Base-by-base conservation (phyloP, 1,284 basidiomycete species). In the Paramarasmius palmivorus region DNA sequence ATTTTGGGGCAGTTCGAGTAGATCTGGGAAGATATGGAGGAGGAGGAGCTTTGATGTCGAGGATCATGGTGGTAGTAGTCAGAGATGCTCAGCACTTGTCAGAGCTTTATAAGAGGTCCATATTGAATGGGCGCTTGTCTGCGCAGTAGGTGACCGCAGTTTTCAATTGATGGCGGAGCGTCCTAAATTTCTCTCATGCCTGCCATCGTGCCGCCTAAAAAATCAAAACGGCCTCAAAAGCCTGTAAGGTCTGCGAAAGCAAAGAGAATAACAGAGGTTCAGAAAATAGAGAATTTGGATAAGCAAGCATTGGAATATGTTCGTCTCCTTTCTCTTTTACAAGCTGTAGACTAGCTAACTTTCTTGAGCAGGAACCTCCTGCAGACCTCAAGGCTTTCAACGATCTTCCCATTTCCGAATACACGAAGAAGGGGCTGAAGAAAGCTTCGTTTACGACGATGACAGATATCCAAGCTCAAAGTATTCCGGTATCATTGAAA, bases 401-500 rank as follows among this genome's bases (percentile, higher is more conserved):
- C 15, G 83, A 87, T 62, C 74, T 92, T 23, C 89, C 90, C 5
- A 79, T 92, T 55, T 91, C 88, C 0, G 76, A 82, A 25, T 64
- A 70, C 22, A 89, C 89, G 7, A 88, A 88, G 65, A 78, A 79
- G 70, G 88, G 93, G 15, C 76, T 97, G 39, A 92, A 91, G 72
- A 90, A 91, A 58, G 83, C 87, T 0, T 93, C 87, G 65, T 97
- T 95, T 65, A 78, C 88, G 32, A 80, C 88, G 20, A 91, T 95
- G 79, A 97, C 95, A 0, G 90, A 93, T 54, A 95, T 99, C 0
- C 97, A 99, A 69, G 87, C 89, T 48, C 82, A 93, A 65, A 91
- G 93, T 25, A 92, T 99, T 46, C 96, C 95, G 0, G 85, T 93
- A 17, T 83, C 98, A 17, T 78, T 99, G 17, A 93, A 96, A 37